phyloP scores from a whole-genome alignment of 495 filamentous ascomycete genomes.

The Xylaria flabelliformis region DNA sequence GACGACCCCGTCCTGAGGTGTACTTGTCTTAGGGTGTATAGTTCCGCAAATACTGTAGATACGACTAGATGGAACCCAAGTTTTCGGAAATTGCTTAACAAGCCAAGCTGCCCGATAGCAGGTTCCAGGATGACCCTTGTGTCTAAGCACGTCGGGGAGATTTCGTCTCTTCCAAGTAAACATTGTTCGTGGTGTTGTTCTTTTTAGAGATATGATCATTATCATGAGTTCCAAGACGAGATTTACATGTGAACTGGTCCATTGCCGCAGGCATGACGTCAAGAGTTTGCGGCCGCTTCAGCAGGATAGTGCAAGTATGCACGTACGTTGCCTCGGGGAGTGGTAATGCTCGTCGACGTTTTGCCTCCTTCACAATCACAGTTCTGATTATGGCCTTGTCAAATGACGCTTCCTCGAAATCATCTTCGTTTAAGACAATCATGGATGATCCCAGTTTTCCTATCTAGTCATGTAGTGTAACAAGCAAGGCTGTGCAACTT shows the following conservation, averaged over 20 bases:
- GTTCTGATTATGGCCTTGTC: neutral
- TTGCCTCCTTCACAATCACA: neutral
- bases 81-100: neutral
- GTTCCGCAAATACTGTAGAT: neutral
- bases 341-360: neutral
- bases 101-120: neutral
- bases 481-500: too few species aligned
- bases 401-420: neutral
- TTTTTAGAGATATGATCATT: neutral
- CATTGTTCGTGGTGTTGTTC: too few species aligned
- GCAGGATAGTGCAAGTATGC: neutral
- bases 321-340: neutral
- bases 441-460: neutral
- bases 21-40: neutral
- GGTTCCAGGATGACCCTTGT: neutral
- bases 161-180: neutral
- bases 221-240: neutral
- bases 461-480: too few species aligned
- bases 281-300: neutral
- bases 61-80: neutral
- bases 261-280: neutral
- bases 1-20: neutral
- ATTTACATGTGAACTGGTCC: neutral
- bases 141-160: neutral
- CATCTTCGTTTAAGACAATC: neutral